phyloP scores from a whole-genome alignment of 208 protist genomes.

The Crithidia mellificae region DNA sequence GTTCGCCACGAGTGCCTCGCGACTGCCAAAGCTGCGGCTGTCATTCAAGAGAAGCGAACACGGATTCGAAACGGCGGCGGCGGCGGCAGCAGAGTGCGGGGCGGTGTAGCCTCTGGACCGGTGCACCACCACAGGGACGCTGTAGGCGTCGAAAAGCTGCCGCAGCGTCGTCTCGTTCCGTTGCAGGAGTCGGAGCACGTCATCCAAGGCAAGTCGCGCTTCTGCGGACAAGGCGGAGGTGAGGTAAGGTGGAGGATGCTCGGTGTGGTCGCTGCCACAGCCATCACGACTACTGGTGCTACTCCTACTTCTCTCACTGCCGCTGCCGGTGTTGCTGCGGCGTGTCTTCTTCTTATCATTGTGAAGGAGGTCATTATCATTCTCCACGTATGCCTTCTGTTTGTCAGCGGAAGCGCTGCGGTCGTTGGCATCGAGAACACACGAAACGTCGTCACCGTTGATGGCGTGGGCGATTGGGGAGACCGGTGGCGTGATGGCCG shows the following conservation, averaged over 20 bases:
- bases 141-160: slow-evolving; percentile 72
- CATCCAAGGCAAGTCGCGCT: slow-evolving; percentile 37
- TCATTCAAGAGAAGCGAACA: slow-evolving; percentile 12
- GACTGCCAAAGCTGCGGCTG: slow-evolving; percentile 1
- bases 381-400: too few species aligned
- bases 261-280: too few species aligned
- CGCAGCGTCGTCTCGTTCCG: slow-evolving; percentile 62
- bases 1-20: too few species aligned
- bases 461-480: slow-evolving; percentile 21
- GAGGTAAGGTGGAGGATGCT: background rate
- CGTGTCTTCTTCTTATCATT: background rate
- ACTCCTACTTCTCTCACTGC: too few species aligned
- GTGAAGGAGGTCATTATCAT: too few species aligned
- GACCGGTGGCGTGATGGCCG: slow-evolving; percentile 16
- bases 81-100: slow-evolving; percentile 28
- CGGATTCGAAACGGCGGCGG: slow-evolving; percentile 16
- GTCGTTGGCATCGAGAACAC: slow-evolving; percentile 11
- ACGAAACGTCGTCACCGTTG: slow-evolving; percentile 14
- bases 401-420: too few species aligned
- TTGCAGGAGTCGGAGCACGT: slow-evolving; percentile 48
- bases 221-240: slow-evolving; percentile 1
- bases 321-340: background rate
- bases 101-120: slow-evolving; percentile 33
- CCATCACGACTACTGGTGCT: too few species aligned
- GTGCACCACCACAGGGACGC: slow-evolving; percentile 38